phyloP scores from a whole-genome alignment of 2,329 filamentous ascomycete genomes.

The Lasiodiplodia gonubiensis region DNA sequence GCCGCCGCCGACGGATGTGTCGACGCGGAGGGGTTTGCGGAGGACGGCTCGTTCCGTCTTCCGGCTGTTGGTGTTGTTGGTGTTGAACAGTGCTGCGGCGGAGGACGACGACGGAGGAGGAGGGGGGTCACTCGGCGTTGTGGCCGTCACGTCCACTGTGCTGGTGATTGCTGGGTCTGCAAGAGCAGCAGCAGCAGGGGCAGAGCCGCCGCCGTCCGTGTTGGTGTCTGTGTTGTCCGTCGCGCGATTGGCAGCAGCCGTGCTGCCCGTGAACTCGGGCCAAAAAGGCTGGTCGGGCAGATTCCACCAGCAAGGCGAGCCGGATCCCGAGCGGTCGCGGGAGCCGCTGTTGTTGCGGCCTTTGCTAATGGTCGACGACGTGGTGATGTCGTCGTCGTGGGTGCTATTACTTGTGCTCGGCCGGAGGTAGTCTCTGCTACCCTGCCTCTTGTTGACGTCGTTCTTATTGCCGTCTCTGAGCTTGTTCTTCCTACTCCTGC shows the following conservation, averaged over 20 bases:
- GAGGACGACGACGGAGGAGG: background rate
- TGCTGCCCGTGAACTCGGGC: constrained; percentile 8
- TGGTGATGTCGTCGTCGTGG: background rate
- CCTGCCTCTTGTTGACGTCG: background rate
- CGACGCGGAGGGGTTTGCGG: constrained; percentile 12
- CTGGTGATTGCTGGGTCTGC: background rate
- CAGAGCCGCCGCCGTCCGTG: no score
- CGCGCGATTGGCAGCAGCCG: background rate
- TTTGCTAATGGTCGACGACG: background rate
- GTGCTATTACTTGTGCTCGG: background rate
- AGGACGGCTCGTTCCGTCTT: background rate
- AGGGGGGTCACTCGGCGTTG: no score
- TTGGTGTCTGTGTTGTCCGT: no score
- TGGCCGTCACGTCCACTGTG: background rate
- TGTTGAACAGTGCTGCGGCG: background rate
- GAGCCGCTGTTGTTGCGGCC: background rate
- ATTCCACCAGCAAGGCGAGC: constrained; percentile 27
- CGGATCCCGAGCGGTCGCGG: constrained; percentile 10
- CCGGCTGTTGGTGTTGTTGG: background rate
- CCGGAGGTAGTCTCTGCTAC: background rate
- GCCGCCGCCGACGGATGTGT: background rate
- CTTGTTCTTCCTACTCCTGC: background rate
- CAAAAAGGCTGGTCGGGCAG: constrained; percentile 25
- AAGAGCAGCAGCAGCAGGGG: no score
- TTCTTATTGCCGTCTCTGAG: background rate